Conservation (phyloP, 2,329 filamentous ascomycete genomes). For the Lachnellula willkommii region DNA sequence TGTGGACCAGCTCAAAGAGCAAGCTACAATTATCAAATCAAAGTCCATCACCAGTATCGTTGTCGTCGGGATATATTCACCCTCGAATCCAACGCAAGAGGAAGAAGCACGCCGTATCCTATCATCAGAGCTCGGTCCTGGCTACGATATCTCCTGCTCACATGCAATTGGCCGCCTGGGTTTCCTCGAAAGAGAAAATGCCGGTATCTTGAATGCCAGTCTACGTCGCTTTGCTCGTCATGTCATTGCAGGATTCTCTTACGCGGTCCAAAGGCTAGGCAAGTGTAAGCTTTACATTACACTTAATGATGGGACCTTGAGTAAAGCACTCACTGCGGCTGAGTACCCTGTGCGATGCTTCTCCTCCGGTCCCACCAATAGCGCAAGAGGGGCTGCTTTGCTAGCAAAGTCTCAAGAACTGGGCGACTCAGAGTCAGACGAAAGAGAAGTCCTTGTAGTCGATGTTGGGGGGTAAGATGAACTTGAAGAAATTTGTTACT, state of each 20-base stretch:
- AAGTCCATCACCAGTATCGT: conserved; percentile 42
- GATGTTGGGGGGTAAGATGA: conserved; percentile 47
- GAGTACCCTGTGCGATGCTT: conserved; percentile 56
- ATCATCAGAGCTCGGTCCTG: conserved; percentile 31
- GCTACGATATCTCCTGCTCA: conserved; percentile 46
- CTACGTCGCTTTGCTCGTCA: conserved; percentile 52
- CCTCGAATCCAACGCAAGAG: conserved; percentile 53
- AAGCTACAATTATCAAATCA: conserved; percentile 27
- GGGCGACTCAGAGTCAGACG: conserved; percentile 11
- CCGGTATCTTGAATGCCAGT: conserved; percentile 58
- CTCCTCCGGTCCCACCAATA: conserved; percentile 59
- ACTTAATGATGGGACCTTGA: conserved; percentile 58
- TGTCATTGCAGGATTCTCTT: conserved; percentile 52
- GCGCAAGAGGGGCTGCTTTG: conserved; percentile 58
- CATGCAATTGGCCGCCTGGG: conserved; percentile 43
- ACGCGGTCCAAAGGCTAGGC: conserved; percentile 46
- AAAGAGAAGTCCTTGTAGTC: conserved; percentile 36
- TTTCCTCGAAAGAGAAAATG: conserved; percentile 58
- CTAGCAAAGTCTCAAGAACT: conserved; percentile 32
- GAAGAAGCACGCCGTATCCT: conserved; percentile 44
- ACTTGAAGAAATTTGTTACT: background rate
- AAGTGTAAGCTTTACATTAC: conserved; percentile 48
- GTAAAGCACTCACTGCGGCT: conserved; percentile 48
- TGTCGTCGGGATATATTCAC: conserved; percentile 52
- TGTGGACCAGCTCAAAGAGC: conserved; percentile 24